These are phyloP conservation scores for Hypoxylon sp. DNA, from an alignment of 2,329 filamentous ascomycete species.

Conservation along the genomic window DNA sequence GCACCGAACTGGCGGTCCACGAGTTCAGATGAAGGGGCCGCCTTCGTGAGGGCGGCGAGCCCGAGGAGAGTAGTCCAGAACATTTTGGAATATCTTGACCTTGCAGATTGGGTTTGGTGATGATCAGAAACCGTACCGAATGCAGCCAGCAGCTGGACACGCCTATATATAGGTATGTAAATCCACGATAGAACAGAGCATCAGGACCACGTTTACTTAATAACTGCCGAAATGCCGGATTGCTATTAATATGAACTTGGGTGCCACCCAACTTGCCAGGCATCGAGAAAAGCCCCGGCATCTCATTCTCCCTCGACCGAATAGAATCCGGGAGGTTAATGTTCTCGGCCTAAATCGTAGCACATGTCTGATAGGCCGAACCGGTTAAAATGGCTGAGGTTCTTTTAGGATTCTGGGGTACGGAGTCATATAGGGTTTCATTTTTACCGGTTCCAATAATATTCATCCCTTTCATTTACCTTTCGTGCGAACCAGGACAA, in stretches of 20 bases:
- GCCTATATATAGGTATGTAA: constrained; percentile 33
- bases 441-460: constrained; percentile 26
- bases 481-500: constrained; percentile 16
- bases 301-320: constrained; percentile 23
- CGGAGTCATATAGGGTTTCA: constrained; percentile 1
- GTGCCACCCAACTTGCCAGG: constrained; percentile 38
- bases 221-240: constrained; percentile 37
- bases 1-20: constrained; percentile 43
- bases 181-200: constrained; percentile 6
- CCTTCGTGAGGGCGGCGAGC: constrained; percentile 48
- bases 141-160: constrained; percentile 15
- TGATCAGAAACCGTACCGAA: constrained; percentile 17
- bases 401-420: constrained; percentile 12
- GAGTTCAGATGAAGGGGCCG: constrained; percentile 48
- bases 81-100: constrained; percentile 45
- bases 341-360: constrained; percentile 35
- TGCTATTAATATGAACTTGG: constrained; percentile 40
- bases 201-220: constrained; percentile 23
- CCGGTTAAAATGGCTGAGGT: constrained; percentile 35
- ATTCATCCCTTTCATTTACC: constrained; percentile 7
- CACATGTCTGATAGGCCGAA: constrained; percentile 26
- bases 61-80: constrained; percentile 50
- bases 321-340: constrained; percentile 33
- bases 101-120: constrained; percentile 25
- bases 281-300: constrained; percentile 34